These are phyloP conservation scores for Blastomyces percursus DNA, from an alignment of 2,329 filamentous ascomycete species.

Conservation along the genomic window DNA sequence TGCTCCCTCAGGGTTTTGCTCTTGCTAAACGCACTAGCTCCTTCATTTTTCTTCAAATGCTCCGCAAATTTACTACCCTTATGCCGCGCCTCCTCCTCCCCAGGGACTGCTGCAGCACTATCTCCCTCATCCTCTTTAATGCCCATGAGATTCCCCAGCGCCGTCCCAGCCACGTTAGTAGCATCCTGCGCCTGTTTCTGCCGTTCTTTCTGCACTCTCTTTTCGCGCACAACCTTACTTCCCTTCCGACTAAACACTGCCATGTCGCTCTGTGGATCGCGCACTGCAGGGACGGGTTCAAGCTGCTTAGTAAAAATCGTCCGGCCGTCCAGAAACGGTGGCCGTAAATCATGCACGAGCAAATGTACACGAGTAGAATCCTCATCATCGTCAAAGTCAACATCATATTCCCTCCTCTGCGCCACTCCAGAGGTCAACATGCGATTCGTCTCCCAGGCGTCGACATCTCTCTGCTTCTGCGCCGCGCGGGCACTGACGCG, in stretches of 20 bases:
- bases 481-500: conserved; percentile 61
- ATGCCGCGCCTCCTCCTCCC: conserved; percentile 47
- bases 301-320: conserved; percentile 96
- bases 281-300: conserved; percentile 84
- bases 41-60: conserved; percentile 77
- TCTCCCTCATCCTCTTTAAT: conserved; percentile 84
- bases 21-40: conserved; percentile 82
- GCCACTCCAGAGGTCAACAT: conserved; percentile 96
- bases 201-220: conserved; percentile 80
- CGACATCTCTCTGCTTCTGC: conserved; percentile 86
- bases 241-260: conserved; percentile 95
- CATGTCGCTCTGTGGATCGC: conserved; percentile 95
- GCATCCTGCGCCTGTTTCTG: conserved; percentile 92
- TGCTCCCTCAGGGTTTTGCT: conserved; percentile 86
- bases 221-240: conserved; percentile 83
- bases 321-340: conserved; percentile 87
- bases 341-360: conserved; percentile 83
- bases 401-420: conserved; percentile 69
- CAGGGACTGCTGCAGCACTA: conserved; percentile 66
- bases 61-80: conserved; percentile 72
- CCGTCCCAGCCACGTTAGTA: conserved; percentile 83
- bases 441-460: conserved; percentile 97
- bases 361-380: conserved; percentile 83
- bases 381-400: conserved; percentile 73
- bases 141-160: conserved; percentile 88